Conservation (phyloP, 805 yeast species). For the Starmerella bacillaris region DNA sequence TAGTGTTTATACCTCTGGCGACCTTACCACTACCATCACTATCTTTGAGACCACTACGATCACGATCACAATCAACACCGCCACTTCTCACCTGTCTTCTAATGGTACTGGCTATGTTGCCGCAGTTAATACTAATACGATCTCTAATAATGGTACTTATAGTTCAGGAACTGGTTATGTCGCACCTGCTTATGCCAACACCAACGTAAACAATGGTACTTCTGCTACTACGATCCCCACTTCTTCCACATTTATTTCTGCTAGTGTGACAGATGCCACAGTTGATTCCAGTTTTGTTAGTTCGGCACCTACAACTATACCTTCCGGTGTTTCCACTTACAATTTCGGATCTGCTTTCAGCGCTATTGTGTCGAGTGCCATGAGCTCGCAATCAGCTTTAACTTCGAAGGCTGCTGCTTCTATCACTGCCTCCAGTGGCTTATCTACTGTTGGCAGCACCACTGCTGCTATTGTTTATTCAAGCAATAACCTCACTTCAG, state of each 20-base stretch:
- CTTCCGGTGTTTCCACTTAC: too few species aligned
- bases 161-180: neutral
- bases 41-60: constrained; percentile 1
- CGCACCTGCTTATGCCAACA: neutral
- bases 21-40: constrained; percentile 1
- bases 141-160: too few species aligned
- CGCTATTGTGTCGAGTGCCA: too few species aligned
- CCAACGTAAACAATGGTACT: neutral
- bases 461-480: too few species aligned
- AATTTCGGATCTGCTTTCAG: too few species aligned
- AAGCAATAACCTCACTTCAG: too few species aligned
- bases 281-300: neutral
- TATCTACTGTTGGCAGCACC: too few species aligned
- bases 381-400: too few species aligned
- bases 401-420: too few species aligned
- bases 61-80: neutral
- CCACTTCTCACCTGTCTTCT: neutral
- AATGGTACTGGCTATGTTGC: neutral
- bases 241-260: neutral
- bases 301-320: too few species aligned
- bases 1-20: neutral
- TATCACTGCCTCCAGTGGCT: too few species aligned
- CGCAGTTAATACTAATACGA: too few species aligned
- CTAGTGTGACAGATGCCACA: neutral
- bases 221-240: neutral